Evolutionary conservation across 2,329 filamentous ascomycete genomes (phyloP).

Genomic region (Arthrobotrys iridis): DNA sequence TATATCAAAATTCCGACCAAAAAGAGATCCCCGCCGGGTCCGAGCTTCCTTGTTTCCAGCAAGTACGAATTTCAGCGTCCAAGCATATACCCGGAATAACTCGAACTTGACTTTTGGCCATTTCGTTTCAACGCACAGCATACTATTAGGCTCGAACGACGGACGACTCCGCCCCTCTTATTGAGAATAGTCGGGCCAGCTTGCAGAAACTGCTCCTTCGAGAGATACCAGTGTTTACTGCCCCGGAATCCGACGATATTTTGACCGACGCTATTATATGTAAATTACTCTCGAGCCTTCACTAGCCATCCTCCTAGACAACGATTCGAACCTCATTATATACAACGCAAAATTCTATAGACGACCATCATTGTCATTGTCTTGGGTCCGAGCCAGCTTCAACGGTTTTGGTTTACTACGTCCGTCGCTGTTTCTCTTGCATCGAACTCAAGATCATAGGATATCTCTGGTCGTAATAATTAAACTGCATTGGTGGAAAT

Average conservation of each 20-base stretch:
- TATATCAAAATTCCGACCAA: constrained; percentile 21
- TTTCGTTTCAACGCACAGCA: constrained; percentile 16
- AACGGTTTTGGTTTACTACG: constrained; percentile 3
- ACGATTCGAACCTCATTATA: constrained; percentile 19
- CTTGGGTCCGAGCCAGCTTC: neutral
- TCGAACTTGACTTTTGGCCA: constrained; percentile 6
- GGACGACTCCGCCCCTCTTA: constrained; percentile 10
- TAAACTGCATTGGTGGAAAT: constrained; percentile 43
- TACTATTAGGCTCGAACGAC: constrained; percentile 9
- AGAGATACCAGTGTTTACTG: neutral
- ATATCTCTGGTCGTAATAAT: neutral
- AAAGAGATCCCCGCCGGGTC: neutral
- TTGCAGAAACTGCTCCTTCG: constrained; percentile 4
- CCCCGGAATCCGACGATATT: neutral
- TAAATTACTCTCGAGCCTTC: constrained; percentile 26
- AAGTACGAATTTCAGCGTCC: constrained; percentile 13
- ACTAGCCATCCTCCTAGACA: neutral
- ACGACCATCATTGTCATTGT: neutral
- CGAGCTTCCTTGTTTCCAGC: constrained; percentile 23
- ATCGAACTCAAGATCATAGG: neutral
- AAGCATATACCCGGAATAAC: constrained; percentile 5
- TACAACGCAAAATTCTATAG: constrained; percentile 17
- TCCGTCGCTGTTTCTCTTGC: neutral
- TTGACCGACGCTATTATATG: constrained; percentile 38
- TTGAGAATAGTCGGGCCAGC: constrained; percentile 28